These are phyloP conservation scores for Xylaria venustula DNA, from an alignment of 495 filamentous ascomycete genomes.

Conservation along the genomic window DNA sequence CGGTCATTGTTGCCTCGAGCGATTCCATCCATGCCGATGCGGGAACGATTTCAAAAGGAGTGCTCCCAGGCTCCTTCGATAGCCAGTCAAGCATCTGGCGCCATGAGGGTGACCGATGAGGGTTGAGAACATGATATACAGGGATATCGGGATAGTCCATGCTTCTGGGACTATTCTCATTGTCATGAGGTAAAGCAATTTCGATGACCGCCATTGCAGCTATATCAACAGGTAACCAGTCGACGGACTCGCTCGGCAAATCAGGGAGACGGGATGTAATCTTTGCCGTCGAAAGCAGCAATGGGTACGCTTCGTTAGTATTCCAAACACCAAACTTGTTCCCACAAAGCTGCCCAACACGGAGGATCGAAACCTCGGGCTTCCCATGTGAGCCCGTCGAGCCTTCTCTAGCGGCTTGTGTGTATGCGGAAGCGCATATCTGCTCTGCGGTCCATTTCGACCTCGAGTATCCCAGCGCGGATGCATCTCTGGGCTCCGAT, in stretches of 20 bases:
- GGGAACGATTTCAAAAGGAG: slow-evolving; percentile 36
- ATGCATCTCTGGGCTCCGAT: slow-evolving; percentile 45
- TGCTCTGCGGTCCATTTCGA: slow-evolving; percentile 58
- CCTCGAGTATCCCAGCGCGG: slow-evolving; percentile 55
- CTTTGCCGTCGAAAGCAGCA: slow-evolving; percentile 53
- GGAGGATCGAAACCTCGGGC: slow-evolving; percentile 46
- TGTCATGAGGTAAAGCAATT: slow-evolving; percentile 23
- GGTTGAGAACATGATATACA: slow-evolving; percentile 54
- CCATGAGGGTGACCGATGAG: slow-evolving; percentile 40
- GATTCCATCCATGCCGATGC: slow-evolving; percentile 41
- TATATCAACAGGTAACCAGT: slow-evolving; percentile 59
- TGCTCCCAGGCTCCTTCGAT: slow-evolving; percentile 15
- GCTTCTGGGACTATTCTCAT: neutral
- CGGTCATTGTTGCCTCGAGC: slow-evolving; percentile 28
- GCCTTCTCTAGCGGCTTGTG: neutral
- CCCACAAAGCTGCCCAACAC: slow-evolving; percentile 61
- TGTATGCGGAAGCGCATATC: slow-evolving; percentile 40
- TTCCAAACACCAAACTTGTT: slow-evolving; percentile 57
- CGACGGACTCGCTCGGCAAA: slow-evolving; percentile 40
- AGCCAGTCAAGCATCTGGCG: slow-evolving; percentile 44
- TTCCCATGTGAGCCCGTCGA: slow-evolving; percentile 16
- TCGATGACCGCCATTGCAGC: slow-evolving; percentile 50
- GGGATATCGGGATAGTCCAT: neutral
- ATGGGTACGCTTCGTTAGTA: slow-evolving; percentile 52
- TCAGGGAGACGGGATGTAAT: slow-evolving; percentile 52